Evolutionary conservation across 768 basidiomycete genomes (phyloP), one percentile per base, ranked within the genome.

Genomic region (Mycena vitilis): DNA sequence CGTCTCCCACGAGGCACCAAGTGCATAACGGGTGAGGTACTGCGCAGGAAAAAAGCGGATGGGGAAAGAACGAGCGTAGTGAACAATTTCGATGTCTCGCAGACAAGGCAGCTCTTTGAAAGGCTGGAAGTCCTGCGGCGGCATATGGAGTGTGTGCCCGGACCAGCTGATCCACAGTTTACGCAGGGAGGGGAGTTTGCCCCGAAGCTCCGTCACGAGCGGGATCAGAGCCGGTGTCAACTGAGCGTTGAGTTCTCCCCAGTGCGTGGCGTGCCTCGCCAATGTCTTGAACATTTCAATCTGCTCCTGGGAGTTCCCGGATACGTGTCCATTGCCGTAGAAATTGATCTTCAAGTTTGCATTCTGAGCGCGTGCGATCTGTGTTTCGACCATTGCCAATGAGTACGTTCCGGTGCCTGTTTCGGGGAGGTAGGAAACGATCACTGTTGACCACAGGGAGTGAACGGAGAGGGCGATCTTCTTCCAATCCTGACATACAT

Each of bases 1-100:
- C 6, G 30, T 36, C 13, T 52, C n/a, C 65, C 57, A 66, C n/a
- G 65, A 51, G 20, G 15, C 48, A 30, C 53, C 52, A 4, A 66
- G n/a, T 6, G 15, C 18, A 42, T 60, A 54, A 12, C 54, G 37
- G 36, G 48, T 65, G 38, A 65, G 56, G 8, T 57, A 45, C 12
- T 52, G 56, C 8, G 22, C 37, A 3, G 63, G 55, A 13, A 51
- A 37, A 13, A 51, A 37, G 9, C 7, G 37, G 8, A 49, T 16
- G 1, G 55, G 48, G 12, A 57, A 10, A 16, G 8, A 51, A 4
- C 30, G 42, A 53, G 20, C 25, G 37, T 20, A 16, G 37, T 40
- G 38, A 25, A 4, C 3, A 2, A 58, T 2, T 11, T 47, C 38
- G 36, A 58, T 47, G 12, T 65, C 55, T 3, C 51, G 18, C 4